Evolutionary conservation across 2,329 filamentous ascomycete species (phyloP).

Genomic region (Talaromyces sp.): DNA sequence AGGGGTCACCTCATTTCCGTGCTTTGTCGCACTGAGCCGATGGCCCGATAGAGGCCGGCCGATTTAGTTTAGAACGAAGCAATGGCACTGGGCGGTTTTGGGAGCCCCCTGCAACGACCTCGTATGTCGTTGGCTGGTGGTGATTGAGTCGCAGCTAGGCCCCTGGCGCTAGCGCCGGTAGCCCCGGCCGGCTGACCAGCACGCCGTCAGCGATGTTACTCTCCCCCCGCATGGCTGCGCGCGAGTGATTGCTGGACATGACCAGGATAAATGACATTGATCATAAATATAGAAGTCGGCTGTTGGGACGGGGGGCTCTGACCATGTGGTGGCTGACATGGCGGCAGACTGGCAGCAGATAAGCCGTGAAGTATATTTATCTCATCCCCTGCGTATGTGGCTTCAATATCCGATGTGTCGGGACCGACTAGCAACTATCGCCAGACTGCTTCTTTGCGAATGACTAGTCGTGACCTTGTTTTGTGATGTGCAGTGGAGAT

Average conservation of each 20-base stretch:
- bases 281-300: neutral
- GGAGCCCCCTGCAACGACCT: neutral
- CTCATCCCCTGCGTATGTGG: neutral
- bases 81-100: neutral
- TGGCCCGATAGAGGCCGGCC: neutral
- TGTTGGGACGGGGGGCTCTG: neutral
- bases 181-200: neutral
- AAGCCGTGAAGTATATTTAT: neutral
- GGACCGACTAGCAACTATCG: neutral
- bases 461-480: neutral
- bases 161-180: neutral
- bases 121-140: neutral
- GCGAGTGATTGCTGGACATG: neutral
- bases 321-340: neutral
- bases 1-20: conserved; percentile 3
- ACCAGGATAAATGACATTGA: neutral
- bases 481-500: neutral
- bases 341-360: neutral
- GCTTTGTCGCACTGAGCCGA: neutral
- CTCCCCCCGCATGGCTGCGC: neutral
- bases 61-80: neutral
- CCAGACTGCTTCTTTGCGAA: neutral
- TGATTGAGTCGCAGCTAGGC: neutral
- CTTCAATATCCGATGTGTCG: neutral
- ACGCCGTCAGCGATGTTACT: neutral